A percentile compares a stretch with the other conserved stretches of the same genome.
These are phyloP conservation scores for Rasamsonia emersonii DNA, from an alignment of 2,329 filamentous ascomycete genomes.

Conservation along the genomic window DNA sequence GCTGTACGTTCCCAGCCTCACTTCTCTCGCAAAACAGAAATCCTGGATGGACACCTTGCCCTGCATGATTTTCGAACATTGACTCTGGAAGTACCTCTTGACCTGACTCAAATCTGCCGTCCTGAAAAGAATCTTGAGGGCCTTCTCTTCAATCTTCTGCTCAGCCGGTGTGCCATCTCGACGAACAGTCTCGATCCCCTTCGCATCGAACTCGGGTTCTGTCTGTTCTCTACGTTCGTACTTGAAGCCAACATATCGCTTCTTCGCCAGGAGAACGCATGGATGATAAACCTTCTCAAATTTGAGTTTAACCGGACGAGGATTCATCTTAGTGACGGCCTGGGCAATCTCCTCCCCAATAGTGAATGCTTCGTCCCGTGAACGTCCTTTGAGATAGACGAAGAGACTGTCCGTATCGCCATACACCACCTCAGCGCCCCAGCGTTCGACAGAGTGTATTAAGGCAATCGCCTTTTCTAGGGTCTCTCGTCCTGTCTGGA, in stretches of 20 bases:
- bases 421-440: conserved; percentile 95
- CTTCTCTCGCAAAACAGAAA: conserved; percentile 91
- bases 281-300: conserved; percentile 98
- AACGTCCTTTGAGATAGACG: conserved; percentile 78
- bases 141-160: conserved; percentile 93
- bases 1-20: conserved; percentile 81
- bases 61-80: conserved; percentile 88
- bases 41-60: conserved; percentile 85
- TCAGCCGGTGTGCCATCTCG: conserved; percentile 90
- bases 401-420: conserved; percentile 97
- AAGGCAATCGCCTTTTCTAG: conserved; percentile 86
- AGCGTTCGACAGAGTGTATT: conserved; percentile 78
- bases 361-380: conserved; percentile 77
- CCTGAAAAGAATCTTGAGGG: conserved; percentile 78
- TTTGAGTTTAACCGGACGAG: conserved; percentile 85
- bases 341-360: conserved; percentile 89
- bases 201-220: conserved; percentile 88
- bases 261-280: conserved; percentile 89
- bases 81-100: conserved; percentile 79
- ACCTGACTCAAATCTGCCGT: conserved; percentile 82
- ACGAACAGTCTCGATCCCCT: conserved; percentile 95
- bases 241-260: conserved; percentile 96
- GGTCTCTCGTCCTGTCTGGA: conserved; percentile 90
- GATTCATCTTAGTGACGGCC: conserved; percentile 81
- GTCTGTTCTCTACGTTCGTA: conserved; percentile 71